These are phyloP conservation scores for Vaccinium myrtillus DNA, from an alignment of 148 eudicot genomes.

Conservation along the genomic window DNA sequence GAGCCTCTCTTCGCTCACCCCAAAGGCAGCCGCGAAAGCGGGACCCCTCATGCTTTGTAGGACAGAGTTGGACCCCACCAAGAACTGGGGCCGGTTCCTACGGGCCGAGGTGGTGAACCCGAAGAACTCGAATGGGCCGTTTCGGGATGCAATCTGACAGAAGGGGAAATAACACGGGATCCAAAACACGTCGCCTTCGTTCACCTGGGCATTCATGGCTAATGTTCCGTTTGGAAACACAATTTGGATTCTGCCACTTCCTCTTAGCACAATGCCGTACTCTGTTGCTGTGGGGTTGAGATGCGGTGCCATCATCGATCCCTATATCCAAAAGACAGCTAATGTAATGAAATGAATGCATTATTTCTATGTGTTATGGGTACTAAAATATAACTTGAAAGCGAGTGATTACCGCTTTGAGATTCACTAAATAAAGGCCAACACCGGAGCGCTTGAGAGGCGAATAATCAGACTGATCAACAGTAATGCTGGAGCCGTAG, in stretches of 20 bases:
- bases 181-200: slow-evolving; percentile 77
- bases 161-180: slow-evolving; percentile 87
- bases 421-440: slow-evolving; percentile 70
- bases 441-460: slow-evolving; percentile 54
- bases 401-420: slow-evolving; percentile 62
- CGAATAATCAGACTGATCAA: slow-evolving; percentile 51
- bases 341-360: not conserved
- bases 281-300: slow-evolving; percentile 74
- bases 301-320: slow-evolving; percentile 97
- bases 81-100: slow-evolving; percentile 74
- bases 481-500: slow-evolving; percentile 25
- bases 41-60: slow-evolving; percentile 60
- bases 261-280: slow-evolving; percentile 64
- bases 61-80: slow-evolving; percentile 61
- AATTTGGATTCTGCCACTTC: slow-evolving; percentile 68
- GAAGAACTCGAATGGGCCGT: slow-evolving; percentile 75
- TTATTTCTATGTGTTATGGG: too few relatives aligned
- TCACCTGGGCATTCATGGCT: slow-evolving; percentile 62
- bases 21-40: slow-evolving; percentile 72
- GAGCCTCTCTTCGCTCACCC: slow-evolving; percentile 48
- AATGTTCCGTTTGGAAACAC: slow-evolving; percentile 80
- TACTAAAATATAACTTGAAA: not conserved
- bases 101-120: slow-evolving; percentile 79
- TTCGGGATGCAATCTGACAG: slow-evolving; percentile 78
- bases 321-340: slow-evolving; percentile 31